phyloP scores from a whole-genome alignment of 495 filamentous ascomycete genomes.

The Neurospora cerealis region DNA sequence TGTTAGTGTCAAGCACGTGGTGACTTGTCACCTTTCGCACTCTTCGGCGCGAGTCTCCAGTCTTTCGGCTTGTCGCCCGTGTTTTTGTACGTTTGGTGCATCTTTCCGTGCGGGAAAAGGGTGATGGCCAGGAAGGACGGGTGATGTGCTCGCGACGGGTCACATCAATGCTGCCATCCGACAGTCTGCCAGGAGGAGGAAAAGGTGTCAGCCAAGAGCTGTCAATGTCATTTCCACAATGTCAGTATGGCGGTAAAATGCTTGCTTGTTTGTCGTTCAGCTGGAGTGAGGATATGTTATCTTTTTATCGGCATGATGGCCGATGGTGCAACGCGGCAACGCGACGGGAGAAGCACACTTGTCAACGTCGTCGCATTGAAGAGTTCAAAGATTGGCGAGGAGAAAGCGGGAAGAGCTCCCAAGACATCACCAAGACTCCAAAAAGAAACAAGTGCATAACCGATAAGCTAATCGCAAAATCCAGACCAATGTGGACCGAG shows the following conservation, averaged over 20 bases:
- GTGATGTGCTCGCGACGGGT: background rate
- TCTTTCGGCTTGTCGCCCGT: background rate
- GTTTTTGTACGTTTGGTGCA: background rate
- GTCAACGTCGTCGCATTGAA: background rate
- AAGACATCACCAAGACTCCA: background rate
- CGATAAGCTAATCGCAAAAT: background rate
- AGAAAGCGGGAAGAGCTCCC: background rate
- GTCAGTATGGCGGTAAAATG: background rate
- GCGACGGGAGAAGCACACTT: background rate
- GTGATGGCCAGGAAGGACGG: background rate
- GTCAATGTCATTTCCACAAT: background rate
- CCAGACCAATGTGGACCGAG: background rate
- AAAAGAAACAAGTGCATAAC: background rate
- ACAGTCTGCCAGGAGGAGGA: background rate
- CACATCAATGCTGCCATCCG: background rate
- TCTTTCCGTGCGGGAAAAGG: background rate
- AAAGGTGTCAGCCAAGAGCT: background rate
- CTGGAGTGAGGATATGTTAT: background rate
- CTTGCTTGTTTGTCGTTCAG: background rate
- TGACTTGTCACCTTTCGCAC: background rate
- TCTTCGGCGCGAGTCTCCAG: too few species aligned
- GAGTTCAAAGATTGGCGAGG: background rate
- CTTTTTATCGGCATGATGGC: background rate
- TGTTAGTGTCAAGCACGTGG: background rate
- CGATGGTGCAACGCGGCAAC: background rate